phyloP scores from a whole-genome alignment of 2,329 filamentous ascomycete species.

The Trichoderma cornu-damae region DNA sequence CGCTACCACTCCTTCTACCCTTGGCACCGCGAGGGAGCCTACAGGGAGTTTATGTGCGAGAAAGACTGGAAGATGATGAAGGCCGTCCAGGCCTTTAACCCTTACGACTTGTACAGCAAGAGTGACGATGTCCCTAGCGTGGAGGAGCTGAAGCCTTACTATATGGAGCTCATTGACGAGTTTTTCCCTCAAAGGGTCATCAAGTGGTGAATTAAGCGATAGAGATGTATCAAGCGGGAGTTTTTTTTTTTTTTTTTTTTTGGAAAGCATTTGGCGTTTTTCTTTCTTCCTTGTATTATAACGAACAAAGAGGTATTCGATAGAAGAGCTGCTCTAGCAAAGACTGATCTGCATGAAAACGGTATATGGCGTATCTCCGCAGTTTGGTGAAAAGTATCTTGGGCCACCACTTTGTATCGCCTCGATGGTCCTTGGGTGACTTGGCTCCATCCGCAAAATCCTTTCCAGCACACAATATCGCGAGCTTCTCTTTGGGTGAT shows the following conservation, averaged over 20 bases:
- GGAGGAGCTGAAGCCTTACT: conserved; percentile 64
- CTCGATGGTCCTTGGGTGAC: too few species aligned
- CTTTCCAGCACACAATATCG: too few species aligned
- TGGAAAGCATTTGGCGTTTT: not conserved
- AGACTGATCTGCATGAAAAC: not conserved
- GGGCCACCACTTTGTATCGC: too few species aligned
- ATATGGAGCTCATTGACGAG: conserved; percentile 41
- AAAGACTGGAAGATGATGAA: conserved; percentile 75
- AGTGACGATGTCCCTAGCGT: conserved; percentile 72
- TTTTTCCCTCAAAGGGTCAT: conserved; percentile 38
- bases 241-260: too few species aligned
- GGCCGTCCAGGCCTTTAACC: conserved; percentile 82
- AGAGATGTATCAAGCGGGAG: not conserved
- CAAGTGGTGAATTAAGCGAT: conserved; percentile 32
- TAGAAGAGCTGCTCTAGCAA: not conserved
- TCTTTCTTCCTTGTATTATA: not conserved
- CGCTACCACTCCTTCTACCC: conserved; percentile 91
- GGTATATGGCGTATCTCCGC: too few species aligned
- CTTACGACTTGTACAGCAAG: conserved; percentile 90
- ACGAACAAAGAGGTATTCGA: not conserved
- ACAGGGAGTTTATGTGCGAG: conserved; percentile 75
- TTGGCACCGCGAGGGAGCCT: conserved; percentile 80
- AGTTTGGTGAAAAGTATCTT: too few species aligned
- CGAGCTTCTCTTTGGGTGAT: too few species aligned
- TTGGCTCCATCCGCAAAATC: too few species aligned